These are phyloP conservation scores for Phymatotrichopsis omnivora DNA, from an alignment of 2,329 filamentous ascomycete species.

Conservation along the genomic window DNA sequence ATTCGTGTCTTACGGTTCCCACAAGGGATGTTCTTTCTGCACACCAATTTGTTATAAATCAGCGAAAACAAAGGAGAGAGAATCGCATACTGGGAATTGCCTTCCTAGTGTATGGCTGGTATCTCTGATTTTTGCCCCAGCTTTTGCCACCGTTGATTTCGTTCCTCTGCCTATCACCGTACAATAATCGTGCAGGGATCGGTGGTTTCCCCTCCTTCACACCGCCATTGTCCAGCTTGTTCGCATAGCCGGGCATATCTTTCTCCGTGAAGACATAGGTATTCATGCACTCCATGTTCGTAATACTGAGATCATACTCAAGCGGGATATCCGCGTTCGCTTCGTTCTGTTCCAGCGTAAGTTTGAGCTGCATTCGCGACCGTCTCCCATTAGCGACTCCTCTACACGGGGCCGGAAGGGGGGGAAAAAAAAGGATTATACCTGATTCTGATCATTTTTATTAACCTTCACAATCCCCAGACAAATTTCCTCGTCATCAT, in stretches of 20 bases:
- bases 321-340: conserved; percentile 69
- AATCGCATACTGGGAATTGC: conserved; percentile 60
- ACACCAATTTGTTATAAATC: neutral
- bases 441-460: conserved; percentile 33
- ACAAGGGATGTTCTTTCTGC: conserved; percentile 68
- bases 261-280: conserved; percentile 91
- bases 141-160: conserved; percentile 10
- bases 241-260: conserved; percentile 67
- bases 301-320: conserved; percentile 73
- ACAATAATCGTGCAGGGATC: conserved; percentile 30
- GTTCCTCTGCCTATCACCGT: conserved; percentile 27
- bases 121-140: conserved; percentile 37
- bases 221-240: conserved; percentile 33
- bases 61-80: conserved; percentile 2
- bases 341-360: conserved; percentile 28
- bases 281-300: conserved; percentile 59
- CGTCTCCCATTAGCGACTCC: neutral
- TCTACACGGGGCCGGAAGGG: neutral
- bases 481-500: conserved; percentile 71
- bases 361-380: conserved; percentile 25
- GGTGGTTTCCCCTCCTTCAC: conserved; percentile 34
- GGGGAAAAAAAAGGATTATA: conserved; percentile 28
- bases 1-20: conserved; percentile 62
- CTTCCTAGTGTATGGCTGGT: conserved; percentile 55
- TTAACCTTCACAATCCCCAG: conserved; percentile 59